phyloP scores from a whole-genome alignment of 2,329 filamentous ascomycete species.

The Ceratocystiopsis minuta region DNA sequence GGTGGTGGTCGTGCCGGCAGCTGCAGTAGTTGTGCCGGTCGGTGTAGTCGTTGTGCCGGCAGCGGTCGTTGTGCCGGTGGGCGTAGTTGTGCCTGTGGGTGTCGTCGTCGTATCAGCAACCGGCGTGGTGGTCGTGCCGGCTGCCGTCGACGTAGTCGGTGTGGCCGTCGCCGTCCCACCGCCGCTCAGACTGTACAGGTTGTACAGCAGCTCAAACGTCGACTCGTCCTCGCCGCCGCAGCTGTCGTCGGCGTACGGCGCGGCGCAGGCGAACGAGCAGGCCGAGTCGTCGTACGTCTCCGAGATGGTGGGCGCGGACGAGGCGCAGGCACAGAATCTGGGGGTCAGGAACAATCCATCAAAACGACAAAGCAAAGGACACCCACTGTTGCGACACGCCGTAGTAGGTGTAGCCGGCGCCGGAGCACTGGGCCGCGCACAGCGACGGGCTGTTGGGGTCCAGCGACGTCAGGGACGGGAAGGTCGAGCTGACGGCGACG shows the following conservation, averaged over 20 bases:
- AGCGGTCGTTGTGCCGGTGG: not conserved
- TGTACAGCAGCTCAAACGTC: slow-evolving; percentile 8
- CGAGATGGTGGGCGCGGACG: slow-evolving; percentile 4
- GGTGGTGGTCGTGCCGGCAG: not conserved
- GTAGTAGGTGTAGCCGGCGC: slow-evolving; percentile 7
- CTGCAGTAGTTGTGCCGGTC: not conserved
- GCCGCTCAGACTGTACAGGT: slow-evolving; percentile 4
- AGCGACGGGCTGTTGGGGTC: slow-evolving; percentile 5
- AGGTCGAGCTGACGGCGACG: slow-evolving; percentile 8
- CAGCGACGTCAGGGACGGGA: slow-evolving; percentile 2
- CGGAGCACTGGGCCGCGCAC: slow-evolving; percentile 4
- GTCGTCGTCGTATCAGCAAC: too few species aligned
- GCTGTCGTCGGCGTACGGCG: slow-evolving; percentile 3
- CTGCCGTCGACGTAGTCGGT: too few species aligned
- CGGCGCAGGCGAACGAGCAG: slow-evolving; percentile 6
- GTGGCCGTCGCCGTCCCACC: too few species aligned
- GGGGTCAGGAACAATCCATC: not conserved
- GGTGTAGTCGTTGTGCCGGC: not conserved
- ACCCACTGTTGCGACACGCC: slow-evolving; percentile 7
- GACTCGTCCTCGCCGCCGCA: slow-evolving; percentile 7
- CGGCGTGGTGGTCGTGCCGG: too few species aligned
- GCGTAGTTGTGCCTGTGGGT: not conserved
- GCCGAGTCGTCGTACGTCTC: slow-evolving; percentile 7
- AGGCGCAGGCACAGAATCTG: slow-evolving; percentile 8
- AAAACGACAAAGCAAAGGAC: not conserved